Evolutionary conservation across 2,329 filamentous ascomycete genomes (phyloP), one percentile per base, ranked within the genome.

Genomic region (Cercospora sp.): DNA sequence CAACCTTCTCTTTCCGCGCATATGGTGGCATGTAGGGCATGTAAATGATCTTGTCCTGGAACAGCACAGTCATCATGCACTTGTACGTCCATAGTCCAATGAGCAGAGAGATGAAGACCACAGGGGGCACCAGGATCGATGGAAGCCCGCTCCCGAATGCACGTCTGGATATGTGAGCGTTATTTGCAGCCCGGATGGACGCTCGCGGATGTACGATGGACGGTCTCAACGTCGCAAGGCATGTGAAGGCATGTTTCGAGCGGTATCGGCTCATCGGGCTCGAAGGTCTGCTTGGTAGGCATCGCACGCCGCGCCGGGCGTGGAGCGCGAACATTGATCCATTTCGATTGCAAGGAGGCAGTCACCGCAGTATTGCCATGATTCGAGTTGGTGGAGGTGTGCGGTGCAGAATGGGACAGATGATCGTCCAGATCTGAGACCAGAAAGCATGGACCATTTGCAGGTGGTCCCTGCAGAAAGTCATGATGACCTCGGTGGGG

Each of bases 31-130:
- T 80, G 57, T 89, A 90, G 0, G 91, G 90, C 82, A 93, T 92
- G 79, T 93, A 94, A 67, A 94, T 90, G 75, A 94, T 92, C 76
- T 90, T 90, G 75, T 94, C 92, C 79, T 94, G 91, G 76, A 93
- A 91, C 4, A 91, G 72, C 30, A 94, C 83, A 80, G 93, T 87
- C 88, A 92, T 91, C 63, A 88, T 78, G 75, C 90, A 93, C 78
- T 87, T 87, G 78, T 85, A 86, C 1, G 80, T 78, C 85, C 85
- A 94, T 13, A 94, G 81, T 3, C 84, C 84, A 18, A 91, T 74
- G 3, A 91, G 82, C 39, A 94, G 82, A 1, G 89, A 88, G 13
- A 82, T 77, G 75, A 93, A 93, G 53, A 92, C 81, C 6, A 86
- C 75, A 0, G 91, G 91, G 7, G 91, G 89, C 3, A 90, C 79